Evolutionary conservation across 1,139 yeast species (phyloP), one percentile per base, ranked within the genome.

Genomic region (Candida anutae): DNA sequence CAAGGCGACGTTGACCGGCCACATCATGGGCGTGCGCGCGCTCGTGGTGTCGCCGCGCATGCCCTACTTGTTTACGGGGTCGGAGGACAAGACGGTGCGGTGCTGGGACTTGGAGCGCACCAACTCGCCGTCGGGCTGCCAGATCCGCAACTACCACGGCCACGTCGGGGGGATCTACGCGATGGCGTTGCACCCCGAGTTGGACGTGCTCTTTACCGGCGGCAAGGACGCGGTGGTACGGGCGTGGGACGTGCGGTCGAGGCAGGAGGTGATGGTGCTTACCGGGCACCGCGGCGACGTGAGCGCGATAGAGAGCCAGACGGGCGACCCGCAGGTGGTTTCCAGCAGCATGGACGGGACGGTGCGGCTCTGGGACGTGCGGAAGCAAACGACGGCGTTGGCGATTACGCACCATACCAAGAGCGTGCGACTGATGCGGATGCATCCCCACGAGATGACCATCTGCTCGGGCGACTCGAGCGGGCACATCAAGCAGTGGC

Each of bases 81-180:
- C 95, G 21, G 97, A 90, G 48, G 99, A 93, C 54, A 88, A 88
- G 50, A 71, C 87, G 22, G 85, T 87, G n/a, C 75, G 87, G 46
- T 88, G 97, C 54, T 93, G 97, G 96, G 98, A 93, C 57, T 62
- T 93, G 43, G 97, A 90, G 51, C 72, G 78, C 43, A 84, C 90
- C 41, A 74, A 75, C 42, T 77, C 84, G 2, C 41, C 55, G 1
- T 50, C 59, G 16, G 72, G 72, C 5, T 59, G 68, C 37, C 68
- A 62, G 38, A 74, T 87, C 11, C 62, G 97, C 31, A 85, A 87
- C 43, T 93, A 84, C 50, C 94, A 88, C 52, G 99, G 98, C 4
- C 98, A 90, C 55, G 66, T 85, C 16, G 84, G 94, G 13, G 94
- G 95, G 3, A 84, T 93, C 2, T 87, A 84, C 46, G 66, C 94